Evolutionary conservation across 495 filamentous ascomycete genomes (phyloP).

Genomic region (Hypoxylon subgilvum): DNA sequence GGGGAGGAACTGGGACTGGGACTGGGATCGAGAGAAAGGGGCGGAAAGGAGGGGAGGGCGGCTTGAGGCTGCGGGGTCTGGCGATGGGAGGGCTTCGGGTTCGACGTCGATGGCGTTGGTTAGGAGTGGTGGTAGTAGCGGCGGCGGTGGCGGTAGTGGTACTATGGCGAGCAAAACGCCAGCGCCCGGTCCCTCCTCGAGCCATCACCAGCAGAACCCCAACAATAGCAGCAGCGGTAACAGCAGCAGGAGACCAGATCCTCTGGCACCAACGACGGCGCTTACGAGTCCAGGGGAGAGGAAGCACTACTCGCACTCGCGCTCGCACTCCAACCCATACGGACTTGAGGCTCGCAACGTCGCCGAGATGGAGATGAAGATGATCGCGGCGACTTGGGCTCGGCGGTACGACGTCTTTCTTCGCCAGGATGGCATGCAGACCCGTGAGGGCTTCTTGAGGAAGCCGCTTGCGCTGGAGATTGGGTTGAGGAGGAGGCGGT

Average conservation of each 20-base stretch:
- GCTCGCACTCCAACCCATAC: too few species aligned
- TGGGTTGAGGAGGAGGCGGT: constrained; percentile 55
- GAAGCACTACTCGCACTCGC: too few species aligned
- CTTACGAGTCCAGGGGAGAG: too few species aligned
- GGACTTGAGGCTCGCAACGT: too few species aligned
- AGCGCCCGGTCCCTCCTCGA: background rate
- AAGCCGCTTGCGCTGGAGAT: constrained; percentile 81
- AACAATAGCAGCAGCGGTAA: background rate
- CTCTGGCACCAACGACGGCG: too few species aligned
- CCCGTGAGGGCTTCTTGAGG: constrained; percentile 85
- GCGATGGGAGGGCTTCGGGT: background rate
- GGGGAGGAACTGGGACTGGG: background rate
- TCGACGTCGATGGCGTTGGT: background rate
- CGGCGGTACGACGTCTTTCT: constrained; percentile 76
- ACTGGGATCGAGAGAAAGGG: background rate
- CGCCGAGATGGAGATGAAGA: constrained; percentile 89
- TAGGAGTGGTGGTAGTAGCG: background rate
- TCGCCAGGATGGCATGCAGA: constrained; percentile 73
- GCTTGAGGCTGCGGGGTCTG: background rate
- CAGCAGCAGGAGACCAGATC: too few species aligned
- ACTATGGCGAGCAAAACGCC: background rate
- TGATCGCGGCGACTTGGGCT: constrained; percentile 80
- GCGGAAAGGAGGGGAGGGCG: background rate
- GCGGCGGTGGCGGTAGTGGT: background rate
- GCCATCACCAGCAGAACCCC: background rate